Conservation (phyloP, 768 basidiomycete species). For the Trametes meyenii region DNA sequence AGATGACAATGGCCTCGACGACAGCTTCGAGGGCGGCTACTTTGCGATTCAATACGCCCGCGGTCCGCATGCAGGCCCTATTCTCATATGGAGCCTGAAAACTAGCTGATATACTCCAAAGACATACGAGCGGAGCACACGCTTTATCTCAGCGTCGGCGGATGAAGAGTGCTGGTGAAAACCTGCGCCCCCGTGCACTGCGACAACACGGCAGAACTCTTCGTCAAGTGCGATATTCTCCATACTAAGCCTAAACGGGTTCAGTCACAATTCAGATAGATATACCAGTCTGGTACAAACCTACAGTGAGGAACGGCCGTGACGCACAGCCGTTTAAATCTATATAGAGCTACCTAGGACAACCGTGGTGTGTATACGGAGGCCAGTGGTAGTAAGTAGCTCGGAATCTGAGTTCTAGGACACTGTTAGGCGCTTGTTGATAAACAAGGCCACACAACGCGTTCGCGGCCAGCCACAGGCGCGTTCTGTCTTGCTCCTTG, state of each 20-base stretch:
- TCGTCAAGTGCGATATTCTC: not conserved
- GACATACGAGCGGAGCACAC: slow-evolving; percentile 54
- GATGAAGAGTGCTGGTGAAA: slow-evolving; percentile 46
- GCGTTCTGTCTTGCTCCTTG: slow-evolving; percentile 6
- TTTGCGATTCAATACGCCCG: slow-evolving; percentile 30
- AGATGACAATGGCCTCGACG: slow-evolving; percentile 52
- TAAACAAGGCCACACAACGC: slow-evolving; percentile 31
- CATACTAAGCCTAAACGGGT: not conserved
- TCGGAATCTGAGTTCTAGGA: too few relatives aligned
- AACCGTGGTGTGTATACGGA: too few relatives aligned
- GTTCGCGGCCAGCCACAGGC: slow-evolving; percentile 26
- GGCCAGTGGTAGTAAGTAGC: too few relatives aligned
- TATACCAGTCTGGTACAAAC: too few relatives aligned
- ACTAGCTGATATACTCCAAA: too few relatives aligned
- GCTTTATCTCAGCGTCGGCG: slow-evolving; percentile 56
- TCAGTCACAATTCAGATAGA: not conserved
- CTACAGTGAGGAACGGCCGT: too few relatives aligned
- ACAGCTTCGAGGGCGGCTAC: slow-evolving; percentile 48
- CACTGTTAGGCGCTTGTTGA: not conserved
- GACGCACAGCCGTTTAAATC: not conserved
- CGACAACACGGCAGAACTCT: slow-evolving; percentile 38
- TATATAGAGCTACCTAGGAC: too few relatives aligned
- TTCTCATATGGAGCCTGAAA: not conserved
- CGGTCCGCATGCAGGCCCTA: slow-evolving; percentile 58
- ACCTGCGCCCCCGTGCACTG: slow-evolving; percentile 82